Percentiles rank a stretch among this genome's conserved stretches.
Conservation (phyloP, 148 eudicot genomes). For the Camellia sinensis region DNA sequence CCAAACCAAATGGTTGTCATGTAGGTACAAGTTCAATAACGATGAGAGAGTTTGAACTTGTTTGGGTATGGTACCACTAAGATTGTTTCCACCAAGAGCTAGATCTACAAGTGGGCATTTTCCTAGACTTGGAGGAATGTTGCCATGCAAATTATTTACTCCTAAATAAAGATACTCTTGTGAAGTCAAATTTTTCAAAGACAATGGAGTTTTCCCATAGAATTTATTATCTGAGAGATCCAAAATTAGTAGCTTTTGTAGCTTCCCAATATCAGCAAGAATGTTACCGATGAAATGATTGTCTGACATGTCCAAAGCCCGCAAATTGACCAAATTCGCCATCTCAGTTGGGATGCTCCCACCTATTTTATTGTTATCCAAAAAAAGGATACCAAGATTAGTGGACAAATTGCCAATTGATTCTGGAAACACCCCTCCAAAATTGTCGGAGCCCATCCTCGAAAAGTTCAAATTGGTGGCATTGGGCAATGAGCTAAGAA, state of each 20-base stretch:
- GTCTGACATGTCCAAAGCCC: neutral
- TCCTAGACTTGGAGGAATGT: too few species aligned
- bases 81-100: neutral
- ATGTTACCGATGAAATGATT: conserved; percentile 20
- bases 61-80: conserved; percentile 25
- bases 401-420: conserved; percentile 21
- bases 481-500: conserved; percentile 25
- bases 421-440: conserved; percentile 21
- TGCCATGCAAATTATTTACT: too few species aligned
- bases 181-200: too few species aligned
- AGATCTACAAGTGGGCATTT: too few species aligned
- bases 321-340: conserved; percentile 9
- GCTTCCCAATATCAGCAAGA: conserved; percentile 21
- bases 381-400: neutral
- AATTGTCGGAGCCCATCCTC: neutral
- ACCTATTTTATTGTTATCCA: neutral
- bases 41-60: conserved; percentile 18
- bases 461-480: conserved; percentile 4
- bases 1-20: conserved; percentile 20
- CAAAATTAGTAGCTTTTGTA: neutral
- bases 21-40: conserved; percentile 7
- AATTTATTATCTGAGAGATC: conserved; percentile 3
- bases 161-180: too few species aligned
- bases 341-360: conserved; percentile 27
- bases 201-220: too few species aligned